Percentiles rank a stretch among this genome's conserved stretches.
These are phyloP conservation scores for Fusarium tjaetaba DNA, from an alignment of 2,329 filamentous ascomycete species.

Conservation along the genomic window DNA sequence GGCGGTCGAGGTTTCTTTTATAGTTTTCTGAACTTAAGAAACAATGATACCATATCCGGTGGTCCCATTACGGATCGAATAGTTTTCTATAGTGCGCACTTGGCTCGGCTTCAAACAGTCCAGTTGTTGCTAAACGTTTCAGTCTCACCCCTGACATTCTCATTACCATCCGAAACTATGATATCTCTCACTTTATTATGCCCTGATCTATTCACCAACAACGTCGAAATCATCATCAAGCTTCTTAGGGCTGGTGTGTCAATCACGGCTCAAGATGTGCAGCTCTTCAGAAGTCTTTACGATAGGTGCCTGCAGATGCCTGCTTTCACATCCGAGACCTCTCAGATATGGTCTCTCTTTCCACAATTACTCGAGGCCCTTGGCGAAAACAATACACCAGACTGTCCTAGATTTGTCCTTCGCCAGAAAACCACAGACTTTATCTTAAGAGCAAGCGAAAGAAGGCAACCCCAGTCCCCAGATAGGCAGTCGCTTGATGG, in stretches of 20 bases:
- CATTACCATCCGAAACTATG: background rate
- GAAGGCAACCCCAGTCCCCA: too few species aligned
- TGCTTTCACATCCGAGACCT: background rate
- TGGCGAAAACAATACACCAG: background rate
- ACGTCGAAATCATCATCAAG: background rate
- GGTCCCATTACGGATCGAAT: background rate
- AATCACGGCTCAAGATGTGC: background rate
- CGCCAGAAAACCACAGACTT: background rate
- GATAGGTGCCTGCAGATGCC: too few species aligned
- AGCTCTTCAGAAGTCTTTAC: background rate
- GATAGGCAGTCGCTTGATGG: too few species aligned
- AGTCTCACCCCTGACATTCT: background rate
- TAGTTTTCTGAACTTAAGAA: background rate
- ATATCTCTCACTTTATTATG: background rate
- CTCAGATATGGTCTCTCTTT: background rate
- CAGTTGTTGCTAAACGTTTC: background rate
- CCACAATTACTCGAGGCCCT: background rate
- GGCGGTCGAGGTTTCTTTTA: background rate
- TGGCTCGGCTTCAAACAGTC: background rate
- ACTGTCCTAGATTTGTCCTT: background rate
- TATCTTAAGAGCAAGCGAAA: background rate
- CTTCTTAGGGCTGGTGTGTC: background rate
- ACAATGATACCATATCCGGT: background rate
- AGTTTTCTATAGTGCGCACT: background rate
- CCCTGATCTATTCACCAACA: accelerated